Percentiles rank a stretch among this genome's conserved stretches.
Conservation (phyloP, 495 filamentous ascomycete species). For the Poronia punctata region DNA sequence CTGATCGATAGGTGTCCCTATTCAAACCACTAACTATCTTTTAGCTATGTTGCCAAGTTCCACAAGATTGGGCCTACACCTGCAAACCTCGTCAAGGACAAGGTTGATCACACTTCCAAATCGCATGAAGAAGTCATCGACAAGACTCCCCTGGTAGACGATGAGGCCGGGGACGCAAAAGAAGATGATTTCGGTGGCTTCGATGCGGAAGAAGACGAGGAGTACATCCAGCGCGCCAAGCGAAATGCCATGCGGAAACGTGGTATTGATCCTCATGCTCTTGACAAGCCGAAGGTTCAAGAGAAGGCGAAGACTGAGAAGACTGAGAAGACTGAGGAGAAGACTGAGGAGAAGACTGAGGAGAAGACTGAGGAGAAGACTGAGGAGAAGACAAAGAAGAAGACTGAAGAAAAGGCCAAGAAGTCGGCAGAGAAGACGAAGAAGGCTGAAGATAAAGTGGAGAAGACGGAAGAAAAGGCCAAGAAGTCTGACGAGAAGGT, state of each 20-base stretch:
- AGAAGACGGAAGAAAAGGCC: constrained; percentile 4
- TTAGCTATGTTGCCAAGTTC: constrained; percentile 83
- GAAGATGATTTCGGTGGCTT: constrained; percentile 74
- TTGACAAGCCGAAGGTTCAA: constrained; percentile 26
- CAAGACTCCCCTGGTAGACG: constrained; percentile 41
- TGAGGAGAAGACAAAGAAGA: constrained; percentile 5
- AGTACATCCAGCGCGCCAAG: constrained; percentile 69
- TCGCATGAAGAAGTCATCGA: constrained; percentile 36
- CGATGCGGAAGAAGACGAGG: constrained; percentile 75
- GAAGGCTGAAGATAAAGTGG: background rate
- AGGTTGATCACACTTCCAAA: constrained; percentile 16
- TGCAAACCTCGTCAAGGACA: constrained; percentile 43
- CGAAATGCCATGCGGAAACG: constrained; percentile 50
- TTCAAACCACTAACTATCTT: background rate
- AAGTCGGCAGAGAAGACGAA: constrained; percentile 3
- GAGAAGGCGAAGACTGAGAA: constrained; percentile 19
- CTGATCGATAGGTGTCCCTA: background rate
- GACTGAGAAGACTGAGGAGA: constrained; percentile 23
- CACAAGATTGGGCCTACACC: constrained; percentile 82
- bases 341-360: constrained; percentile 10
- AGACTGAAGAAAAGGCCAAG: constrained; percentile 9
- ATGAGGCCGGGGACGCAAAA: constrained; percentile 24
- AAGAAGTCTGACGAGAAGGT: background rate
- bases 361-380: constrained; percentile 7
- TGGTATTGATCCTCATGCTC: constrained; percentile 46